These are phyloP conservation scores for Cercospora sojina DNA, from an alignment of 2,329 filamentous ascomycete species.

Conservation along the genomic window DNA sequence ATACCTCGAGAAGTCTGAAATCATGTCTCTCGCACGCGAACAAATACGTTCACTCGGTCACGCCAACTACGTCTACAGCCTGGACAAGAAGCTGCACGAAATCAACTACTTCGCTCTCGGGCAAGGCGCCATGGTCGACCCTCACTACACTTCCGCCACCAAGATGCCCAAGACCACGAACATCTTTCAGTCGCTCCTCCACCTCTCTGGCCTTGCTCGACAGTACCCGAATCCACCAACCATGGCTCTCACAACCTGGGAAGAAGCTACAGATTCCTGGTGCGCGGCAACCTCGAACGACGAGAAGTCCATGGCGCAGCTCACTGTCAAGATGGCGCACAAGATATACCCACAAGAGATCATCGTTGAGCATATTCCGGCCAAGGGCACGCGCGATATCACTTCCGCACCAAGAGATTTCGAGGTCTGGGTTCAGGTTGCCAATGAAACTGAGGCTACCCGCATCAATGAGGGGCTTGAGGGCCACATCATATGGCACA, in stretches of 20 bases:
- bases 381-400: slow-evolving; percentile 42
- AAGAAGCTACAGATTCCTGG: slow-evolving; percentile 84
- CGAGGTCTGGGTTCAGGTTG: slow-evolving; percentile 47
- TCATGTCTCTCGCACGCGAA: slow-evolving; percentile 13
- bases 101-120: slow-evolving; percentile 73
- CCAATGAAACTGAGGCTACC: slow-evolving; percentile 21
- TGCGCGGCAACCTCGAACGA: slow-evolving; percentile 58
- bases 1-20: slow-evolving; percentile 15
- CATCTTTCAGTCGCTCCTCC: neutral
- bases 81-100: slow-evolving; percentile 34
- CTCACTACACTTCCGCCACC: slow-evolving; percentile 58
- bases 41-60: slow-evolving; percentile 34
- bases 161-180: slow-evolving; percentile 26
- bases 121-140: slow-evolving; percentile 65
- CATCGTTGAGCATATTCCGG: slow-evolving; percentile 50
- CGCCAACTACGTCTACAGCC: slow-evolving; percentile 33
- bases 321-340: slow-evolving; percentile 56
- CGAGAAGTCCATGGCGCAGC: slow-evolving; percentile 57
- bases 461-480: slow-evolving; percentile 23
- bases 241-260: slow-evolving; percentile 66
- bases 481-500: slow-evolving; percentile 19
- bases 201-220: neutral
- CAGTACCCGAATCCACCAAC: slow-evolving; percentile 22
- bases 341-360: slow-evolving; percentile 42
- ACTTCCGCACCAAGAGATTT: slow-evolving; percentile 44